A percentile compares a stretch with the other conserved stretches of the same genome.
Conservation (phyloP, 345 rosid species). For the Microthlaspi erraticum region DNA sequence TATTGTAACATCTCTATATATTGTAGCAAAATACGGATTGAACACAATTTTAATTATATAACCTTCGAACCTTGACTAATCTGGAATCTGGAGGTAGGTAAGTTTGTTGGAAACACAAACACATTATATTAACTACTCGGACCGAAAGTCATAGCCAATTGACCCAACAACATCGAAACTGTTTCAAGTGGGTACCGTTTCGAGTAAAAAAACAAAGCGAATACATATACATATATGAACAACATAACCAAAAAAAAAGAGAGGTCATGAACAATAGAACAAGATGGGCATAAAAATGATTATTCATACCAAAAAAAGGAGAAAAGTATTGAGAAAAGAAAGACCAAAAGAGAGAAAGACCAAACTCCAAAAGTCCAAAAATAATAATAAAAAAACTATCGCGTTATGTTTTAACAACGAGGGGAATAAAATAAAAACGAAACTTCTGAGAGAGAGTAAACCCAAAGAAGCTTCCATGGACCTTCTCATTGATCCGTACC, state of each 20-base stretch:
- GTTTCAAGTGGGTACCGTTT: neutral
- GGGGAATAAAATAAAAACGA: neutral
- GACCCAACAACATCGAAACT: too few species aligned
- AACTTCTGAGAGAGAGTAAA: slow-evolving; percentile 29
- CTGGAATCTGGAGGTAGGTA: too few species aligned
- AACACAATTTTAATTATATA: too few species aligned
- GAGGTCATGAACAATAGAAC: neutral
- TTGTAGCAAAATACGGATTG: too few species aligned
- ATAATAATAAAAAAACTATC: slow-evolving; percentile 1
- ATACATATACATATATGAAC: too few species aligned
- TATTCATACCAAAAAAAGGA: neutral
- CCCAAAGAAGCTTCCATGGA: slow-evolving; percentile 33
- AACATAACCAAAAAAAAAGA: neutral
- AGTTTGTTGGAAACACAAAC: neutral
- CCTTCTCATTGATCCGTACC: slow-evolving; percentile 36
- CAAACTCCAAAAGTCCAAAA: neutral
- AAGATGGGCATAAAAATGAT: neutral
- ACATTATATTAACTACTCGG: too few species aligned
- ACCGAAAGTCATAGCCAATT: too few species aligned
- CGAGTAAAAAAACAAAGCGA: too few species aligned
- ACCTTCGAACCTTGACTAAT: too few species aligned
- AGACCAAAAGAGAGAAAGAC: slow-evolving; percentile 24
- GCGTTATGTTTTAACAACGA: slow-evolving; percentile 2
- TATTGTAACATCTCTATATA: too few species aligned
- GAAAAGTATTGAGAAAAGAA: slow-evolving; percentile 18